These are phyloP conservation scores for Dothideomycetidae sp. DNA, from an alignment of 2,329 filamentous ascomycete genomes.

Conservation along the genomic window DNA sequence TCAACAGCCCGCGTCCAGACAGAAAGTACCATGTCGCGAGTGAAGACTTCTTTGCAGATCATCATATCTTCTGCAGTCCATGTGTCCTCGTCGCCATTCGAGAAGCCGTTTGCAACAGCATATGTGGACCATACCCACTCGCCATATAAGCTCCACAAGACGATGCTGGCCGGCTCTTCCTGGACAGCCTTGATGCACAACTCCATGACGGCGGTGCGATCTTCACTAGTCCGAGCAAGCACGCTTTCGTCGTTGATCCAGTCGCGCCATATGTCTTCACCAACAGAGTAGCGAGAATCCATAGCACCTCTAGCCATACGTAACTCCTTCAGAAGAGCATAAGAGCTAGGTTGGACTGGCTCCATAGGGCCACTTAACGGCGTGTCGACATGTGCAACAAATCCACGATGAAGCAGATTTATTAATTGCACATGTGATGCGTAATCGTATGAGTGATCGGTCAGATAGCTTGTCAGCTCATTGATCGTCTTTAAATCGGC, in stretches of 20 bases:
- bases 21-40: slow-evolving; percentile 49
- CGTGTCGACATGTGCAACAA: slow-evolving; percentile 27
- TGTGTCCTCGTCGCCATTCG: slow-evolving; percentile 30
- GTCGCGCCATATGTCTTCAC: slow-evolving; percentile 64
- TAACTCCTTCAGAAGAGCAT: slow-evolving; percentile 32
- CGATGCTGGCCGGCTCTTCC: slow-evolving; percentile 59
- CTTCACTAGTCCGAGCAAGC: slow-evolving; percentile 47
- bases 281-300: slow-evolving; percentile 52
- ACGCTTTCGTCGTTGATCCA: slow-evolving; percentile 59
- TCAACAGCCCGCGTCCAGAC: slow-evolving; percentile 60
- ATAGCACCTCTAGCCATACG: slow-evolving; percentile 42
- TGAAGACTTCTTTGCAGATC: slow-evolving; percentile 58
- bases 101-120: slow-evolving; percentile 44
- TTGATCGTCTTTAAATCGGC: slow-evolving; percentile 30
- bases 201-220: slow-evolving; percentile 56
- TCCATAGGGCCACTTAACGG: slow-evolving; percentile 4
- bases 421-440: slow-evolving; percentile 34
- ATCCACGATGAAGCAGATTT: slow-evolving; percentile 34
- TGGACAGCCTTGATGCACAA: slow-evolving; percentile 54
- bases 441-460: slow-evolving; percentile 36
- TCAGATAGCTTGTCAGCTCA: slow-evolving; percentile 29
- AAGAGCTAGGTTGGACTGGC: slow-evolving; percentile 20
- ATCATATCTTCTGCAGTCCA: slow-evolving; percentile 53
- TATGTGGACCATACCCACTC: slow-evolving; percentile 64
- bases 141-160: slow-evolving; percentile 64